Conservation (phyloP, 305 asterid species). For the Stenogyne calaminthoides region DNA sequence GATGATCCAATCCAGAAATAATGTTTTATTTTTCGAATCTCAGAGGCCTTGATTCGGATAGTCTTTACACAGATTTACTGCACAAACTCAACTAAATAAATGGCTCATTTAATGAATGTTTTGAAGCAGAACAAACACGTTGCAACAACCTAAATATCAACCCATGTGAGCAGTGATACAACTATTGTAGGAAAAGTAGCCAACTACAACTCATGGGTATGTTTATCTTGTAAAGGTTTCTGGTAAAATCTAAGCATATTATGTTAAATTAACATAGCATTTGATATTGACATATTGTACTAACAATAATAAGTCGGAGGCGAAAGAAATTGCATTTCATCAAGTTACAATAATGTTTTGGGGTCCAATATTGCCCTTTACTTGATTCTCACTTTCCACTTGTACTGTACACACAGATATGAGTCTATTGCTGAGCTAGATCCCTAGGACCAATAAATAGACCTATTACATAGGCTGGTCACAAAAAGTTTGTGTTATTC, state of each 20-base stretch:
- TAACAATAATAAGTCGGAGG: neutral
- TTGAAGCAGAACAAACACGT: neutral
- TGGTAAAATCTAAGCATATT: neutral
- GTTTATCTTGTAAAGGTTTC: neutral
- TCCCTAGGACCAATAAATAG: neutral
- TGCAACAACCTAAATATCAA: neutral
- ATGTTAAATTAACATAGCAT: neutral
- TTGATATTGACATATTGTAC: neutral
- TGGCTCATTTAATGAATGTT: conserved; percentile 24
- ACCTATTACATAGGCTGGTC: neutral
- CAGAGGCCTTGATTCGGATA: neutral
- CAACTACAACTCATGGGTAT: conserved; percentile 1
- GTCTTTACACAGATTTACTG: neutral
- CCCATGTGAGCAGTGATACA: conserved; percentile 2
- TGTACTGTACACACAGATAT: too few species aligned
- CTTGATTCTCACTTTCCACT: neutral
- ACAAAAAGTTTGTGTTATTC: neutral
- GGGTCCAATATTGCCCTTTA: conserved; percentile 4
- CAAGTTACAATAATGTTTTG: conserved; percentile 2
- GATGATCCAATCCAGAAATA: neutral
- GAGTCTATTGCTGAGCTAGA: neutral
- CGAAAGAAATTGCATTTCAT: neutral
- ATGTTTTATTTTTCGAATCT: neutral
- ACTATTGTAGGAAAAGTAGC: neutral
- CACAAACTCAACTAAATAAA: conserved; percentile 5